Base-by-base conservation (phyloP, 164 flowering plant genomes). In the Brasenia schreberi region DNA sequence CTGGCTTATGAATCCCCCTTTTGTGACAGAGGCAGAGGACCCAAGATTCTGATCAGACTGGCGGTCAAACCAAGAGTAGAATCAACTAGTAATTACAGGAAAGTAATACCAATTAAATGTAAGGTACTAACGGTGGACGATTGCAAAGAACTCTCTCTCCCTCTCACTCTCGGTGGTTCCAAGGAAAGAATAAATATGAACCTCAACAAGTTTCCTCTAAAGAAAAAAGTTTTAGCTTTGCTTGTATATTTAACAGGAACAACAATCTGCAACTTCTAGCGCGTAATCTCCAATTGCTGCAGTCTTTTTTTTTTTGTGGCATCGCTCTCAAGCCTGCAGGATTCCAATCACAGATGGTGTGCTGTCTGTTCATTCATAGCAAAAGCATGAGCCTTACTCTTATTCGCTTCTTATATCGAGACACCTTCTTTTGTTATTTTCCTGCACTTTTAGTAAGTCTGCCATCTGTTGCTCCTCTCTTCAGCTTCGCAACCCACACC, bases 401-500 rank as follows among this genome's bases (percentile, higher is more conserved):
- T 49, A 49, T 49, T 9, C 56, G 4, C 2, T 49, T 49, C 56
- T 49, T 49, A 49, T 49, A 9, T 49, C 56, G 56, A 49, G 56
- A 3, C 56, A 1, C 10, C 4, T 61, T 61, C 18, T 61, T 61
- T 61, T 61, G 58, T 63, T 62, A 66, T 66, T 19, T 66, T 71
- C 6, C 18, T 14, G n/a, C 39, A 19, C 42, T 16, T 7, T 63
- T 33, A 33, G 39, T 33, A 33, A 33, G 39, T 33, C 39, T 33
- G 39, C 4, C 4, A 33, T 33, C 39, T 33, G 39, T 33, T 33
- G 39, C 39, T 33, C 56, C 7, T 49, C 56, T 14, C 16, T 49
- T 49, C 16, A 14, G 56, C 16, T 9, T 49, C 5, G 27, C 18
- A 33, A 65, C 56, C 67, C 82, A 74, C 78, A 72, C 72, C 72